A percentile compares a stretch with the other conserved stretches of the same genome.
Evolutionary conservation across 805 yeast genomes (phyloP).

Genomic region (Schwanniomyces yamadae): DNA sequence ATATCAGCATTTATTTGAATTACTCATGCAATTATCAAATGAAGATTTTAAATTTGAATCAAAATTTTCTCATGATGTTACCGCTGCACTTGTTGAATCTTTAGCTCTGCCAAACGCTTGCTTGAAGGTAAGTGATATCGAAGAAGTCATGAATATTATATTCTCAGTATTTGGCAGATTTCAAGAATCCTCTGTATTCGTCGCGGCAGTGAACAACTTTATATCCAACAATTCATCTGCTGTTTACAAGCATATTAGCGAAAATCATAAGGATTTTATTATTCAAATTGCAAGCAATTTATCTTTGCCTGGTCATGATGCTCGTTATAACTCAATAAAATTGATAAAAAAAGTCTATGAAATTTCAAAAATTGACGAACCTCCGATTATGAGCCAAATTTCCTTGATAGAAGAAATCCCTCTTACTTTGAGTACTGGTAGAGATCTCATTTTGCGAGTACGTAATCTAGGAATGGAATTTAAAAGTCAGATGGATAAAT

Average conservation of each 20-base stretch:
- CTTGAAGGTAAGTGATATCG: conserved; percentile 1
- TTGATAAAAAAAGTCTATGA: conserved; percentile 36
- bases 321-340: conserved; percentile 53
- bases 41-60: conserved; percentile 9
- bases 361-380: conserved; percentile 22
- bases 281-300: conserved; percentile 30
- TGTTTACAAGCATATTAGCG: background rate
- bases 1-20: conserved; percentile 15
- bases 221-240: conserved; percentile 12
- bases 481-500: conserved; percentile 19
- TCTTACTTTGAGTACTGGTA: conserved; percentile 60
- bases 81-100: conserved; percentile 39
- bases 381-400: conserved; percentile 49
- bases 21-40: conserved; percentile 11
- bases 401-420: conserved; percentile 71
- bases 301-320: conserved; percentile 46
- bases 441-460: conserved; percentile 71
- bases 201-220: conserved; percentile 33
- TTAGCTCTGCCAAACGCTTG: conserved; percentile 23
- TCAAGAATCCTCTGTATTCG: conserved; percentile 35
- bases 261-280: conserved; percentile 13
- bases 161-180: conserved; percentile 19
- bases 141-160: background rate
- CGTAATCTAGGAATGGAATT: conserved; percentile 55
- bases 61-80: conserved; percentile 38